phyloP scores from a whole-genome alignment of 371 early-diverging fungal species.

The Circinella minor region DNA sequence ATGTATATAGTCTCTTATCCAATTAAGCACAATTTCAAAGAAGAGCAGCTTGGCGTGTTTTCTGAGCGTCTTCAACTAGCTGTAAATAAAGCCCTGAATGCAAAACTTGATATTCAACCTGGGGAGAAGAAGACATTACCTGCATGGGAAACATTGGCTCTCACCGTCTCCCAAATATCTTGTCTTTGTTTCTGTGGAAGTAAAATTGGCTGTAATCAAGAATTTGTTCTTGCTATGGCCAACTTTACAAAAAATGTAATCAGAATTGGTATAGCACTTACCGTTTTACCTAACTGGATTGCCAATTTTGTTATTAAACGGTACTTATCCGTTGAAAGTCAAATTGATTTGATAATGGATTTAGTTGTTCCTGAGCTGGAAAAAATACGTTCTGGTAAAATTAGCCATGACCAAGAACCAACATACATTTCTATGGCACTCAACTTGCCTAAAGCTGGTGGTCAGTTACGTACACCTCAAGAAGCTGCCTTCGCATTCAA shows the following conservation, averaged over 20 bases:
- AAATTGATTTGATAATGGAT: constrained; percentile 37
- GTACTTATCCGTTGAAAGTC: constrained; percentile 31
- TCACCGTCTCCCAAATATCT: constrained; percentile 30
- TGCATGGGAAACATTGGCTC: constrained; percentile 16
- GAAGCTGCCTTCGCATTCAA: constrained; percentile 39
- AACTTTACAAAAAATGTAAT: constrained; percentile 35
- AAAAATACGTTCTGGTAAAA: constrained; percentile 15
- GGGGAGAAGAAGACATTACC: constrained; percentile 25
- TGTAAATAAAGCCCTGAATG: constrained; percentile 15
- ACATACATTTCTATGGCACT: constrained; percentile 32
- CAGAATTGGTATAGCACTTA: constrained; percentile 24
- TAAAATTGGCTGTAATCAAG: constrained; percentile 22
- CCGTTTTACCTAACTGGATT: constrained; percentile 30
- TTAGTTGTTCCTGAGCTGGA: constrained; percentile 29
- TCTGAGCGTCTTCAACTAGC: constrained; percentile 31
- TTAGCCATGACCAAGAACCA: constrained; percentile 16
- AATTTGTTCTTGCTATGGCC: constrained; percentile 36
- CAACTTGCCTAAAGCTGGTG: constrained; percentile 30
- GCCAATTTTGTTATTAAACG: constrained; percentile 28
- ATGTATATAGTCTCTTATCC: constrained; percentile 22
- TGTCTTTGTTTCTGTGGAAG: constrained; percentile 39
- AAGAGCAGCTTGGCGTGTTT: constrained; percentile 33
- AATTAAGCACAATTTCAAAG: constrained; percentile 38
- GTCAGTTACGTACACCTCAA: constrained; percentile 19
- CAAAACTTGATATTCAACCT: constrained; percentile 19